Conservation (phyloP, 208 protist genomes). For the Wallacemonas rigidus region DNA sequence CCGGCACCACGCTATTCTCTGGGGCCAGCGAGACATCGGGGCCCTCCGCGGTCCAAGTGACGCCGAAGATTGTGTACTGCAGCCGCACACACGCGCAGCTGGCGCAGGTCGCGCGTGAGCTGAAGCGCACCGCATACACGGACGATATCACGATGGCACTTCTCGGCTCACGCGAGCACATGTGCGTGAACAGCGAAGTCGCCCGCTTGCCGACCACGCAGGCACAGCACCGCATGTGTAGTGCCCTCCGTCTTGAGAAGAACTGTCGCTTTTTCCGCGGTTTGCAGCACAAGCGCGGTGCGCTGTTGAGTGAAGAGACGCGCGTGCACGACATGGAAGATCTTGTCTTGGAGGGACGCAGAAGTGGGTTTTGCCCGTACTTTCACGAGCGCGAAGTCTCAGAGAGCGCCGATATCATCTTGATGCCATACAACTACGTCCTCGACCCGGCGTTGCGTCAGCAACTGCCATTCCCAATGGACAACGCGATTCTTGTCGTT, state of each 20-base stretch:
- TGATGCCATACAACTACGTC: conserved; percentile 99
- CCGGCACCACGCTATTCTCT: conserved; percentile 1
- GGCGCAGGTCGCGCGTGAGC: conserved; percentile 96
- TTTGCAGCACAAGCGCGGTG: conserved; percentile 38
- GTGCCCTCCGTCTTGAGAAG: conserved; percentile 58
- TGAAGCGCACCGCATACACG: conserved; percentile 92
- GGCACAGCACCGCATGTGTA: conserved; percentile 73
- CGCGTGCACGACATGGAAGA: conserved; percentile 95
- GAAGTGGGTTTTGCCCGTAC: conserved; percentile 94
- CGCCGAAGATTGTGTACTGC: conserved; percentile 91
- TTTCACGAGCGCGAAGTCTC: conserved; percentile 88
- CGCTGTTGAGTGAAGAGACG: conserved; percentile 27
- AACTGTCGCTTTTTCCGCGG: conserved; percentile 75
- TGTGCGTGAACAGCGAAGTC: conserved; percentile 95
- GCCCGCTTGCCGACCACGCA: conserved; percentile 62
- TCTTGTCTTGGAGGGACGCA: conserved; percentile 71
- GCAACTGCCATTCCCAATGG: conserved; percentile 83
- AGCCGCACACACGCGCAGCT: conserved; percentile 99
- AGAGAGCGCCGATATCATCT: conserved; percentile 93
- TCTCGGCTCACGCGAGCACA: conserved; percentile 96
- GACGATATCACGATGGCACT: conserved; percentile 79
- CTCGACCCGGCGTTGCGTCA: conserved; percentile 90
- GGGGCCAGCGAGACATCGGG: background rate
- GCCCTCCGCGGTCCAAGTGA: background rate
- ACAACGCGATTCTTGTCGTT: conserved; percentile 91